Evolutionary conservation across 2,329 filamentous ascomycete species (phyloP).

Genomic region (Dactylellina haptotyla): DNA sequence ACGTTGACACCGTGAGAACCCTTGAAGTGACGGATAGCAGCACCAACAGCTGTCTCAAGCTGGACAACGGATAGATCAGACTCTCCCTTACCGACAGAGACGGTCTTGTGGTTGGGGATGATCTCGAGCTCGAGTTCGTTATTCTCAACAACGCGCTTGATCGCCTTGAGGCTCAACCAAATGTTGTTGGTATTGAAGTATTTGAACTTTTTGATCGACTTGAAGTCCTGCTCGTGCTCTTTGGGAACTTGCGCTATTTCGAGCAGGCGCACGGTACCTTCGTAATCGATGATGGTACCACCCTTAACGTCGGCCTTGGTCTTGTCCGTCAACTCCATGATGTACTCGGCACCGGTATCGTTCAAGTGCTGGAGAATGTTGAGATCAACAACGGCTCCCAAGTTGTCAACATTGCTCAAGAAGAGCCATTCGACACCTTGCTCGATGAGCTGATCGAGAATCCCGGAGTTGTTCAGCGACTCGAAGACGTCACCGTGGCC

Average conservation of each 20-base stretch:
- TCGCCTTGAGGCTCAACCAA: conserved; percentile 96
- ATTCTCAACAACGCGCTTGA: conserved; percentile 98
- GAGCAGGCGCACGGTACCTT: conserved; percentile 92
- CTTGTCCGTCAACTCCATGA: conserved; percentile 99
- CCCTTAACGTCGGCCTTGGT: conserved; percentile 99
- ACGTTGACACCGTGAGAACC: conserved; percentile 99
- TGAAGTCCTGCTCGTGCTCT: conserved; percentile 99
- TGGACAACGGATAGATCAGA: conserved; percentile 97
- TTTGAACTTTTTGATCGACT: conserved; percentile 99
- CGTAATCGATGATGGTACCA: conserved; percentile 99
- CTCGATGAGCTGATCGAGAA: conserved; percentile 93
- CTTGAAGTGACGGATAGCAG: conserved; percentile 97
- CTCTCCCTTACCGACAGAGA: conserved; percentile 98
- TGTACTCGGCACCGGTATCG: conserved; percentile 95
- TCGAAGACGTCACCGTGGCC: conserved; percentile 99
- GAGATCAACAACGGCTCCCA: conserved; percentile 96
- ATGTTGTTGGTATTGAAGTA: conserved; percentile 99
- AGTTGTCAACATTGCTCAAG: conserved; percentile 98
- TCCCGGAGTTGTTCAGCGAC: conserved; percentile 98
- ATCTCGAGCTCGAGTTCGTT: conserved; percentile 99
- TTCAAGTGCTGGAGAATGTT: conserved; percentile 99
- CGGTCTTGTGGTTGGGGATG: conserved; percentile 98
- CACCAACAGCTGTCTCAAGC: conserved; percentile 97
- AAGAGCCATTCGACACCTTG: conserved; percentile 98
- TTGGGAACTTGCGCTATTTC: conserved; percentile 99